Percentiles rank a stretch among this genome's conserved stretches.
Conservation (phyloP, 306 rosid species). For the Castanospermum australe region DNA sequence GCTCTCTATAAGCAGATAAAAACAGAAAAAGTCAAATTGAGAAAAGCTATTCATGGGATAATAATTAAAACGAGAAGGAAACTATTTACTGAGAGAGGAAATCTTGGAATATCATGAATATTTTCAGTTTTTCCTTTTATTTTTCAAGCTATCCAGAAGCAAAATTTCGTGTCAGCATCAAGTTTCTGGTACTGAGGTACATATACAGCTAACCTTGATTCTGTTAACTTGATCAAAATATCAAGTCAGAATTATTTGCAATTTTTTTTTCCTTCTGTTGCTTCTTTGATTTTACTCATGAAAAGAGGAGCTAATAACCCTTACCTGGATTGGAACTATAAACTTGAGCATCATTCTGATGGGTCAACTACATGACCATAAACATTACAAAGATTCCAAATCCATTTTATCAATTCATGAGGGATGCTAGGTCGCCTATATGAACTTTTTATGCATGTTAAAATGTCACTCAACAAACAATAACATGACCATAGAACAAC, state of each 20-base stretch:
- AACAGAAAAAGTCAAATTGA: not conserved
- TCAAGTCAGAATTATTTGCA: not conserved
- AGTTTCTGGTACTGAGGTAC: not conserved
- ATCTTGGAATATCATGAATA: not conserved
- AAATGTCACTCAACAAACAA: not conserved
- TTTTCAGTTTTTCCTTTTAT: not conserved
- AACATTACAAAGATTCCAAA: not conserved
- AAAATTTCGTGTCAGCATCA: not conserved
- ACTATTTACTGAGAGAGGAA: not conserved
- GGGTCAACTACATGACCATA: not conserved
- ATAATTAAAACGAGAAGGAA: not conserved
- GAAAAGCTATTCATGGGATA: not conserved
- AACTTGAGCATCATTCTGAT: not conserved
- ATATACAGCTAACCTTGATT: not conserved
- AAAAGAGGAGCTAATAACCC: not conserved
- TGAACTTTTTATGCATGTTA: not conserved
- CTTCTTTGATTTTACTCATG: not conserved
- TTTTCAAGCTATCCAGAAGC: not conserved
- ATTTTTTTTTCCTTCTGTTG: not conserved
- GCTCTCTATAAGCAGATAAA: not conserved
- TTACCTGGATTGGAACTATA: slow-evolving; percentile 1
- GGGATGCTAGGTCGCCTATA: not conserved
- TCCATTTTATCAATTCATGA: not conserved
- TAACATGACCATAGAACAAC: not conserved
- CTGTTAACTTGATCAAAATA: not conserved